A percentile compares a stretch with the other conserved stretches of the same genome.
Conservation (phyloP, 73 alveolate species). For the Loxodes magnus region DNA sequence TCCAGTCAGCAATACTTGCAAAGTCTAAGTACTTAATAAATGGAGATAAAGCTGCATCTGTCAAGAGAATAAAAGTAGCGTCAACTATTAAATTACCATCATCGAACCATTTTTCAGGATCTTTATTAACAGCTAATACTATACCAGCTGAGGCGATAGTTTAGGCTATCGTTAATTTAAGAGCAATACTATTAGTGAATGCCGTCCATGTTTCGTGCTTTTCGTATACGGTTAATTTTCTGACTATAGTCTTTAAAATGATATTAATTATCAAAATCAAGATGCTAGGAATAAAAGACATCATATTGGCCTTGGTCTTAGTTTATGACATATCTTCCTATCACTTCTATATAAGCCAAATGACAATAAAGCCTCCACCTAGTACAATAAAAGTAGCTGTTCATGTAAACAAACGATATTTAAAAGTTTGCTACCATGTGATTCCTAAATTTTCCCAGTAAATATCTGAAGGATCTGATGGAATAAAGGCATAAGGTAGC, state of each 20-base stretch:
- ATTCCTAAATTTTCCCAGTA: slow-evolving; percentile 6
- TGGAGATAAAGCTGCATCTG: slow-evolving; percentile 4
- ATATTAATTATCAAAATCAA: background rate
- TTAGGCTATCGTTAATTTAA: background rate
- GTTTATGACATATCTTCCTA: background rate
- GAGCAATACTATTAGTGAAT: slow-evolving; percentile 1
- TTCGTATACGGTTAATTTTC: slow-evolving; percentile 2
- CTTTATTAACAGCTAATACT: background rate
- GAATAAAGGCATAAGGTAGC: background rate
- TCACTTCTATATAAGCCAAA: background rate
- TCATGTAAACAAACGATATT: background rate
- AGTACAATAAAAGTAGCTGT: background rate
- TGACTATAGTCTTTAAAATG: background rate
- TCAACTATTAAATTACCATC: background rate
- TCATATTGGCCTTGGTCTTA: background rate
- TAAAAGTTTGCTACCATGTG: background rate
- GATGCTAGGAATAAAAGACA: slow-evolving; percentile 1
- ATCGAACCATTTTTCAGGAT: slow-evolving; percentile 7
- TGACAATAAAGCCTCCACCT: background rate
- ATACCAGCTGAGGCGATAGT: slow-evolving; percentile 1
- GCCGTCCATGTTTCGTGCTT: background rate
- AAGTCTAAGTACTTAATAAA: background rate
- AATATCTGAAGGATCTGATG: slow-evolving; percentile 8
- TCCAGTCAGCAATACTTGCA: slow-evolving; percentile 1
- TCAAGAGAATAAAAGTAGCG: background rate